Percentiles rank a stretch among this genome's conserved stretches.
Evolutionary conservation across 228 moss, liverwort and hornwort genomes (phyloP).

Genomic region (Sphagnum magellanicum): DNA sequence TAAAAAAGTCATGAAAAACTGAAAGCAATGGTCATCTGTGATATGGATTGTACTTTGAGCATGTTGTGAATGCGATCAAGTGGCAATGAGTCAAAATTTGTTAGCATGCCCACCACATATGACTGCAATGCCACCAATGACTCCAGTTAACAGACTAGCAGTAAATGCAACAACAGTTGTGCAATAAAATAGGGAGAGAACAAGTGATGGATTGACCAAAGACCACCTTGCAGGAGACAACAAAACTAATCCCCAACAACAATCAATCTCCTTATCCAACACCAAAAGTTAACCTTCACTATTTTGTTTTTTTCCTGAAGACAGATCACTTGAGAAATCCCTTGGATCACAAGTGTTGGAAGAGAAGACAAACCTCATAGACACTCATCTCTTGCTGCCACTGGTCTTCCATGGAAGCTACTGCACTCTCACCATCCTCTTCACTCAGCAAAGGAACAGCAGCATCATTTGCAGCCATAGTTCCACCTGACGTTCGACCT

Average conservation of each 20-base stretch:
- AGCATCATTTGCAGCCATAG: constrained; percentile 44
- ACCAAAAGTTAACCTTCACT: too few species aligned
- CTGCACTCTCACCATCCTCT: constrained; percentile 95
- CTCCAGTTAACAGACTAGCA: constrained; percentile 1
- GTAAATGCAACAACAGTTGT: not conserved
- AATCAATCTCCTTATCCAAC: too few species aligned
- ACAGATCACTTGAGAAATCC: too few species aligned
- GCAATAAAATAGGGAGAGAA: too few species aligned
- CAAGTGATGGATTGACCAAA: not conserved
- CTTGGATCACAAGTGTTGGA: too few species aligned
- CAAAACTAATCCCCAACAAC: not conserved
- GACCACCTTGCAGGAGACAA: not conserved
- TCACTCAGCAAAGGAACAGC: constrained; percentile 82
- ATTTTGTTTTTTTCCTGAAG: too few species aligned
- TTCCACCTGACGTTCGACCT: constrained; percentile 51
- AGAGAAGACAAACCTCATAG: constrained; percentile 53
- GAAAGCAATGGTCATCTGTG: too few species aligned
- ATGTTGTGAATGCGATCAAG: constrained; percentile 99
- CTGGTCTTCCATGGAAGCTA: constrained; percentile 99
- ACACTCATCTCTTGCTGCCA: constrained; percentile 99
- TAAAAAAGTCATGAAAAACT: too few species aligned
- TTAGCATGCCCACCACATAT: constrained; percentile 95
- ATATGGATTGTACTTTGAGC: constrained; percentile 60
- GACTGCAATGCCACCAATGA: constrained; percentile 59
- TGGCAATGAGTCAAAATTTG: constrained; percentile 95